Percentiles rank a stretch among this genome's conserved stretches.
These are phyloP conservation scores for Juglanconis oblonga DNA, from an alignment of 2,329 filamentous ascomycete species.

Conservation along the genomic window DNA sequence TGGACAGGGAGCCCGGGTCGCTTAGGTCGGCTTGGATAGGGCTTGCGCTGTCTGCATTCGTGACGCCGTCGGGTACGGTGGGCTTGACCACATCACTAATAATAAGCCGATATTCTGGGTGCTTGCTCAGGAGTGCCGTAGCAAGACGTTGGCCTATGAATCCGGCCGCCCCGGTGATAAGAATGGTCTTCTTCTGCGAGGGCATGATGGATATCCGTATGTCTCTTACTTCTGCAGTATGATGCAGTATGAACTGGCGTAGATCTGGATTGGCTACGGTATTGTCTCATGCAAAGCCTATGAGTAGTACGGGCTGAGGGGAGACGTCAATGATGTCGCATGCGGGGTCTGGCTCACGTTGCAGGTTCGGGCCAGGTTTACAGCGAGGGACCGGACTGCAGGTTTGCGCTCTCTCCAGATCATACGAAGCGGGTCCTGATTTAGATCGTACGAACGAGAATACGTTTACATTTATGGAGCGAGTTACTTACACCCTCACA, in stretches of 20 bases:
- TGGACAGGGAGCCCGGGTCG: conserved; percentile 13
- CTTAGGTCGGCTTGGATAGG: conserved; percentile 17
- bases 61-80: background rate
- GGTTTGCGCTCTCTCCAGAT: no score
- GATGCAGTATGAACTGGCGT: background rate
- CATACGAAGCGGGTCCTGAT: no score
- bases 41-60: background rate
- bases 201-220: background rate
- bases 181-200: conserved; percentile 32
- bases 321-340: no score
- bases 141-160: conserved; percentile 64
- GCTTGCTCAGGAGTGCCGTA: conserved; percentile 47
- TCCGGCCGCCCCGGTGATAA: conserved; percentile 63
- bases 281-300: no score
- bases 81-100: conserved; percentile 44
- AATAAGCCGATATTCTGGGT: conserved; percentile 39
- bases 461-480: no score
- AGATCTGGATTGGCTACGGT: no score
- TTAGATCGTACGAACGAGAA: no score
- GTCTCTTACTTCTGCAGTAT: background rate
- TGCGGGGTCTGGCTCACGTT: no score
- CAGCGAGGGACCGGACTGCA: no score
- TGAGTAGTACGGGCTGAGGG: no score
- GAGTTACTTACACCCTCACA: no score
- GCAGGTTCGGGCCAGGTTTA: no score